Base-by-base conservation (phyloP, 2,329 filamentous ascomycete species). In the Colletotrichum magnum region DNA sequence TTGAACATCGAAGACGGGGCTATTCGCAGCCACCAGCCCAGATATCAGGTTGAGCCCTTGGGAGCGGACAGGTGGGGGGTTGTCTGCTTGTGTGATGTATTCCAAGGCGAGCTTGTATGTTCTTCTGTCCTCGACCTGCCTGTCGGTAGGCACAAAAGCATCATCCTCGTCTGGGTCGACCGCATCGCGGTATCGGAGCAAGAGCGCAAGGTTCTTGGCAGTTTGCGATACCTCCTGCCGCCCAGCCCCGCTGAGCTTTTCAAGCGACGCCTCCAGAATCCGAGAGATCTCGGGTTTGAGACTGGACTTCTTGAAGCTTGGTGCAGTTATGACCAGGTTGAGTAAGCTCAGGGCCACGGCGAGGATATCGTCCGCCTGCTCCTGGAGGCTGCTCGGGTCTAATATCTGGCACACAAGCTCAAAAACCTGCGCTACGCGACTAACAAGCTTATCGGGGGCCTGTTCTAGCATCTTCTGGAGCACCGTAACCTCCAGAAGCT, bases 401-500 rank as follows among this genome's bases (percentile, higher is more conserved):
- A 94, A 77, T 0, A 94, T 84, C 64, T 92, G 86, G 58, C 84
- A 83, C 57, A 91, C 86, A 2, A 94, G 84, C 53, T 89, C 86
- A 2, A 94, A 80, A 6, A 93, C 84, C 72, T 92, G 89, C 51
- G 86, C 86, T 2, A 92, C 90, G 65, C 89, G 87, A 39, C 85
- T 86, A 36, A 92, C 86, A 13, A 94, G 83, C 70, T 88, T 89
- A 24, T 91, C 87, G 1, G 90, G 86, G 53, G 91, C 86, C 53
- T 82, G 85, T 26, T 88, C 86, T 78, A 93, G 88, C 79, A 94
- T 85, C 41, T 85, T 86, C 74, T 93, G 90, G 7, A 93, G 82
- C 0, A 93, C 79, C 57, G 89, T 89, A 5, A 90, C 83, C 71
- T 92, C 85, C 6, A 86, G 78, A 1, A 94, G 79, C 4, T 84